These are phyloP conservation scores for Mangifera indica DNA, from an alignment of 345 rosid genomes.

Conservation along the genomic window DNA sequence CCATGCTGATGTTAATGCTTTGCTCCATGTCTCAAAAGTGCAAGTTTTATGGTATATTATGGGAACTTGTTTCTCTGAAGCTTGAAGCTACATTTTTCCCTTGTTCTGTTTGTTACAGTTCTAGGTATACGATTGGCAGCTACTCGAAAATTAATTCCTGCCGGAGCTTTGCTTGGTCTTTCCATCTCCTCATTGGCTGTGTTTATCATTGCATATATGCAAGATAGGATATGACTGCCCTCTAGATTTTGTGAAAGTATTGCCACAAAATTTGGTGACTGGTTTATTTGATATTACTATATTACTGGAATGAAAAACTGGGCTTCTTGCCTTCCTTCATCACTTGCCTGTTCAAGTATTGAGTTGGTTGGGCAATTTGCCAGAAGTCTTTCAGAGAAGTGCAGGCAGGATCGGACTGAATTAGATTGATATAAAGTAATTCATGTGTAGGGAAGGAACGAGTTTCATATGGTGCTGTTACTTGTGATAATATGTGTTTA, in stretches of 20 bases:
- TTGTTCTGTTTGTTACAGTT: slow-evolving; percentile 16
- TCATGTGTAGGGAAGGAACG: too few relatives aligned
- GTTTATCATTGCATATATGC: slow-evolving; percentile 55
- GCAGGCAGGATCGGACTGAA: too few relatives aligned
- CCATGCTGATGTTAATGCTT: not conserved
- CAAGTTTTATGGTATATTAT: too few relatives aligned
- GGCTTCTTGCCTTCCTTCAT: not conserved
- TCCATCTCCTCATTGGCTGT: slow-evolving; percentile 55
- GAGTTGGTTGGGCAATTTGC: too few relatives aligned
- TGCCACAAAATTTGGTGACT: not conserved
- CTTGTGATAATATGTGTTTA: too few relatives aligned
- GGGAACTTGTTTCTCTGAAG: slow-evolving; percentile 9
- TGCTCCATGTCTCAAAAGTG: not conserved
- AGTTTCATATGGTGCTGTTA: too few relatives aligned
- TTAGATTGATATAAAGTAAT: too few relatives aligned
- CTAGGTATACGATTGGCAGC: slow-evolving; percentile 78
- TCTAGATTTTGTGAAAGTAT: not conserved
- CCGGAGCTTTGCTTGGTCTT: slow-evolving; percentile 66
- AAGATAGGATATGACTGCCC: slow-evolving; percentile 35
- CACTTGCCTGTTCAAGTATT: not conserved
- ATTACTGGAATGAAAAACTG: not conserved
- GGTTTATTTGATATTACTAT: not conserved
- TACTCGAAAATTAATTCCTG: slow-evolving; percentile 55
- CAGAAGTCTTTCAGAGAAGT: too few relatives aligned
- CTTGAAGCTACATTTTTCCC: not conserved